phyloP scores from a whole-genome alignment of 23 red algal species.

The Cyanidioschyzon merolae region DNA sequence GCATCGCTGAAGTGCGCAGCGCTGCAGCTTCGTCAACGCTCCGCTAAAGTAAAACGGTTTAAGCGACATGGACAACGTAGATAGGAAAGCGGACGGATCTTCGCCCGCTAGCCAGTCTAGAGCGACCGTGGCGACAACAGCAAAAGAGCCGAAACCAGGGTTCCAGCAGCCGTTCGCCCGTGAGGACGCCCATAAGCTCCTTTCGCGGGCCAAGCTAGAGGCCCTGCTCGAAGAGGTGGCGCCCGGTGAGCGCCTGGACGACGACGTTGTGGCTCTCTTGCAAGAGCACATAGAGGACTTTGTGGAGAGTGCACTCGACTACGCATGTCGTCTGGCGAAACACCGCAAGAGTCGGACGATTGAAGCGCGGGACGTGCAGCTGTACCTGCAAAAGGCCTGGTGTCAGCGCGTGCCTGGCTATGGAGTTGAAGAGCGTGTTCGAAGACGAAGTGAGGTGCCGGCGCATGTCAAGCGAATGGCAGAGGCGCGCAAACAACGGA shows the following conservation, averaged over 20 bases:
- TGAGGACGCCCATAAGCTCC: not conserved
- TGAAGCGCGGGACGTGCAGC: constrained; percentile 74
- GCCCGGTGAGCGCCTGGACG: constrained; percentile 53
- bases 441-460: not conserved
- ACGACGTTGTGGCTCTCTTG: constrained; percentile 76
- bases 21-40: too few species aligned
- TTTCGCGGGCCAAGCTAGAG: constrained; percentile 20
- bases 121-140: not conserved
- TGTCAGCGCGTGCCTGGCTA: constrained; percentile 61
- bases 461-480: not conserved
- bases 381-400: constrained; percentile 56
- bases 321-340: constrained; percentile 66
- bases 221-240: constrained; percentile 67
- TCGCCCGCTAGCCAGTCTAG: not conserved
- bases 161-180: not conserved
- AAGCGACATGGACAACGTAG: not conserved
- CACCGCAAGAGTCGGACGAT: constrained; percentile 60
- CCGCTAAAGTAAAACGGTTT: too few species aligned
- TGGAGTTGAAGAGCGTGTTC: constrained; percentile 53
- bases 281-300: constrained; percentile 97
- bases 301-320: constrained; percentile 60
- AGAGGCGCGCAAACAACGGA: constrained; percentile 10
- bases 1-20: not conserved
- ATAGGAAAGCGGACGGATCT: too few species aligned
- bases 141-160: not conserved